Base-by-base conservation (phyloP, 345 rosid species). In the Syzygium grande region DNA sequence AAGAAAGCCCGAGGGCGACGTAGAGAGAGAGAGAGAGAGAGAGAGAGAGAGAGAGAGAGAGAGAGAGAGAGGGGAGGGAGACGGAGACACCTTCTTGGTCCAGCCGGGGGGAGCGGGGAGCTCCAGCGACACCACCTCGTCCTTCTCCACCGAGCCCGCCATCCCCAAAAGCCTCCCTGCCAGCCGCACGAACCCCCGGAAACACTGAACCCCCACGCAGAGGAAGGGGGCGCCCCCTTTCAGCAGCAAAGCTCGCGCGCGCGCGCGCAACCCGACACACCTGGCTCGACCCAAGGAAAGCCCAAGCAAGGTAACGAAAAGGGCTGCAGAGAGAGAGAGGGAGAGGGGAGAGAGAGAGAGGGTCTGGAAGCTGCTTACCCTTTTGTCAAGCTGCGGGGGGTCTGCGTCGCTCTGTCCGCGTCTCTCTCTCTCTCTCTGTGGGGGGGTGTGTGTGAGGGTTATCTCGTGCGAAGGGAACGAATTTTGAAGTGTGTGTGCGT, bases 61-160 rank as follows among this genome's bases (percentile, higher is more conserved):
- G 84, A 84, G 86, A 80, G 77, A 9, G 84, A n/a, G 52, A 59
- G 84, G 85, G 55, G 59, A 51, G 6, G 22, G 49, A 49, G 4
- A 11, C 25, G 0, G 41, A 30, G 41, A 53, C 34, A 92, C 93
- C 93, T 90, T 91, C 87, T 92, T 92, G 46, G 87, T 89, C 93
- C 93, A 92, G 88, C 93, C 92, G 52, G 89, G 65, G 53, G 93
- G 93, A 89, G 93, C 93, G 43, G 93, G 91, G 19, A 92, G 92
- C 88, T 92, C 93, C 87, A 92, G 73, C 83, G 92, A 89, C 88
- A 92, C 91, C 88, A 85, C 86, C 77, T 92, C 92, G 30, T 89
- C 91, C 51, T 88, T 85, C 86, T 92, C 89, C 84, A 53, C 85
- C 21, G 87, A 85, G 89, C 86, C 87, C 85, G 92, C 88, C 91